phyloP scores from a whole-genome alignment of 2,329 filamentous ascomycete species.

The Chaetomium sp. region DNA sequence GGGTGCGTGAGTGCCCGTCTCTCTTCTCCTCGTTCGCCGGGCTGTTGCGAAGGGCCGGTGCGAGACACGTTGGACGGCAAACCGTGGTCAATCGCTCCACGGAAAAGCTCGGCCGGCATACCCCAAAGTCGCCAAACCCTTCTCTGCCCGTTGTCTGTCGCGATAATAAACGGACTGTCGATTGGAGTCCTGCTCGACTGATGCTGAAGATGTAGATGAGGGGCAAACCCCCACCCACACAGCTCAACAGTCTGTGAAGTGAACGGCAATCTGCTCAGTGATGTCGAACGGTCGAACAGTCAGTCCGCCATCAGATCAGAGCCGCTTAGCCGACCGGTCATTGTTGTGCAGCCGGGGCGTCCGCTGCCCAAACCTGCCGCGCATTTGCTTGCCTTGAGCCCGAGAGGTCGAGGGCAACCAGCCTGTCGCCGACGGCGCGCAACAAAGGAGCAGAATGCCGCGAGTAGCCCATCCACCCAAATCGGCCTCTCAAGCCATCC shows the following conservation, averaged over 20 bases:
- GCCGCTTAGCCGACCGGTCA: neutral
- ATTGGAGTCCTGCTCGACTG: neutral
- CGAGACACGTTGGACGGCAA: neutral
- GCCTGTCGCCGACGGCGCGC: neutral
- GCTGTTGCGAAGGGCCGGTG: neutral
- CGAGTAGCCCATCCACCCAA: neutral
- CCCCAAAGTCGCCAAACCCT: neutral
- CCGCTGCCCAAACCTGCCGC: neutral
- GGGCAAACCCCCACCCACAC: neutral
- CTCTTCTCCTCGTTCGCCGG: neutral
- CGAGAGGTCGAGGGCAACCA: neutral
- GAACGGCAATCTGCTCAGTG: neutral
- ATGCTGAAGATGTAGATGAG: constrained; percentile 1
- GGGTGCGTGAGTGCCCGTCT: neutral
- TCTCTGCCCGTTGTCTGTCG: neutral
- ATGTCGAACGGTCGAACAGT: constrained; percentile 9
- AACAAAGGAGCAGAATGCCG: neutral
- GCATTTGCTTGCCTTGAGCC: neutral
- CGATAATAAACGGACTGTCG: neutral
- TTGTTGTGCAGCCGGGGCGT: neutral
- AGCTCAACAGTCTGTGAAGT: neutral
- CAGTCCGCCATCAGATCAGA: neutral
- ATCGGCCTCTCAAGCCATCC: neutral
- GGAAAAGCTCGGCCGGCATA: neutral
- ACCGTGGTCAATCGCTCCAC: neutral